These are phyloP conservation scores for Casuarina cunninghamiana DNA, from an alignment of 306 rosid species.

Conservation along the genomic window DNA sequence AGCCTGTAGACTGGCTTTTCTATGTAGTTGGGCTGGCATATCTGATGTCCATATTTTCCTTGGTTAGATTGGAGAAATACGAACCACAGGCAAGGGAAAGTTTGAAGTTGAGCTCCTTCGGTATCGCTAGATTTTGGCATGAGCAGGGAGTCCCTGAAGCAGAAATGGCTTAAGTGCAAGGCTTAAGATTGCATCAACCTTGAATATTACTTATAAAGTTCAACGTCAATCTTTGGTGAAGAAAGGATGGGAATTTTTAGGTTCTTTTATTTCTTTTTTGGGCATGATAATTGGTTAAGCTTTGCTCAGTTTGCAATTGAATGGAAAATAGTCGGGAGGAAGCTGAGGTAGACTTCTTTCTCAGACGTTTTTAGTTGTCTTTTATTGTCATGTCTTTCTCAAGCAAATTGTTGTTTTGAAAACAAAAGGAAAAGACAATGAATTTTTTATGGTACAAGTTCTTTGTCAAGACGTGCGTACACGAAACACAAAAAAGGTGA, in stretches of 20 bases:
- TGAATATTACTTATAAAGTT: neutral
- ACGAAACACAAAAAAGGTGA: too few species aligned
- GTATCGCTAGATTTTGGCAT: conserved; percentile 44
- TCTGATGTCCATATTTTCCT: conserved; percentile 18
- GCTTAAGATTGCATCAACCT: neutral
- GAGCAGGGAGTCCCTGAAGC: neutral
- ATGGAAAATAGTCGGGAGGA: neutral
- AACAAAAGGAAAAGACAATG: too few species aligned
- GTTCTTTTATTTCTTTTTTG: neutral
- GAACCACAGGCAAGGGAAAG: conserved; percentile 81
- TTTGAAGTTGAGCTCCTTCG: conserved; percentile 78
- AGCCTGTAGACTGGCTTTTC: neutral
- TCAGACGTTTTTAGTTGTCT: too few species aligned
- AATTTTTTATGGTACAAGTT: too few species aligned
- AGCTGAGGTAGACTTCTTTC: too few species aligned
- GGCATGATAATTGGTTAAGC: neutral
- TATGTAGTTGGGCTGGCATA: conserved; percentile 5
- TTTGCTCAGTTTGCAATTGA: neutral
- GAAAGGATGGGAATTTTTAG: neutral
- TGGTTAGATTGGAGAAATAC: conserved; percentile 78
- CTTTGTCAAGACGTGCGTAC: too few species aligned
- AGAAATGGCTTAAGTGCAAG: too few species aligned
- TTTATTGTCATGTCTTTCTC: too few species aligned
- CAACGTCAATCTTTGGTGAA: neutral
- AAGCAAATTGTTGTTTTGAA: too few species aligned